Evolutionary conservation across 2,329 filamentous ascomycete species (phyloP), one percentile per base, ranked within the genome.

Genomic region (Phialocephala subalpina): DNA sequence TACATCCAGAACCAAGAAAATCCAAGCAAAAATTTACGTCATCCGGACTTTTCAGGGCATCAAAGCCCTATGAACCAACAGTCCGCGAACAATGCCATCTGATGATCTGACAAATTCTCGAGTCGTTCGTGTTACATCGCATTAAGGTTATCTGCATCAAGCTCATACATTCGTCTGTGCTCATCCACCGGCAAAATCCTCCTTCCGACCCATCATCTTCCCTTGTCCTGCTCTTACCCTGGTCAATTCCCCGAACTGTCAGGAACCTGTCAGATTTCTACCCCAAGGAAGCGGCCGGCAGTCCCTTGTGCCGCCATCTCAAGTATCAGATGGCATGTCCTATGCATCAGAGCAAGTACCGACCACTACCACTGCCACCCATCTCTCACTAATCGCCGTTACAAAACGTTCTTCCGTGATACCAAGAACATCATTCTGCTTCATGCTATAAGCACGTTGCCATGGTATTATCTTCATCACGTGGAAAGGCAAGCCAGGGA

Each of bases 311-410:
- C 55, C 55, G 55, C 22, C 18, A 58, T 49, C 60, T 35, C 22
- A 63, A 57, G 53, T 63, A 58, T 63, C 60, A 63, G 60, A 63
- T 58, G 53, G 60, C 38, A 63, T 53, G 25, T 58, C 14, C 22
- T 4, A 6, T 58, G 60, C 52, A 35, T 63, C 60, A 63, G 60
- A 58, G 25, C 20, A 35, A 33, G 18, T 42, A 33, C 35, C 60
- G 27, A 35, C 12, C 14, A 27, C 20, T 20, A 33, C 45, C 6
- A n/a, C n/a, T n/a, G n/a, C n/a, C n/a, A n/a, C n/a, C n/a, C n/a
- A 47, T n/a, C 42, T 16, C 20, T 60, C 18, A 40, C 38, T 14
- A 33, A 22, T 9, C 2, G 27, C 6, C 33, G n/a, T 55, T 38
- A 42, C 40, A 52, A 38, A 36, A 25, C 27, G 20, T 27, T 62